Evolutionary conservation across 768 basidiomycete genomes (phyloP).

Genomic region (Collybia sordida): DNA sequence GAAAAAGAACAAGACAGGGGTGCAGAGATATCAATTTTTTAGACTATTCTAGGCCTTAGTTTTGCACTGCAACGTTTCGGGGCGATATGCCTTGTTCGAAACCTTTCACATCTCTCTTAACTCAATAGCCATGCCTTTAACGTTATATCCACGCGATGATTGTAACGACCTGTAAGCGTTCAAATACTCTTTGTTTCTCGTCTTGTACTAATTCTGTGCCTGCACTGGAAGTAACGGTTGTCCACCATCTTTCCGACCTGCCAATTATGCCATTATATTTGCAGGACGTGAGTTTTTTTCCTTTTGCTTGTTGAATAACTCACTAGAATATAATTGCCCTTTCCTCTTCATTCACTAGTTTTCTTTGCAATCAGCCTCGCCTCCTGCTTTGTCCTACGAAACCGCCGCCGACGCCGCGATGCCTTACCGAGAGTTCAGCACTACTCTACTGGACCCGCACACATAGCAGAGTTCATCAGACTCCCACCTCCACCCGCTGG

Average conservation of each 20-base stretch:
- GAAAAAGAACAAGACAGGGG: too few relatives aligned
- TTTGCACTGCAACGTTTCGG: too few relatives aligned
- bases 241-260: not conserved
- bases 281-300: slow-evolving; percentile 2
- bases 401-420: not conserved
- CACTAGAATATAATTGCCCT: not conserved
- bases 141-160: not conserved
- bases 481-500: not conserved
- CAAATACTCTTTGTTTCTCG: not conserved
- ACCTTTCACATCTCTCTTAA: too few relatives aligned
- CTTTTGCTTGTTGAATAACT: not conserved
- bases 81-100: not conserved
- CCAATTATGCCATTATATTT: slow-evolving; percentile 9
- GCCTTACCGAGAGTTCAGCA: too few relatives aligned
- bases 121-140: not conserved
- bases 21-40: too few relatives aligned
- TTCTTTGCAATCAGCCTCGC: not conserved
- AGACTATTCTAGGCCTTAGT: too few relatives aligned
- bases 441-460: not conserved
- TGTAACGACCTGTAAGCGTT: slow-evolving; percentile 7
- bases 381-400: slow-evolving; percentile 1
- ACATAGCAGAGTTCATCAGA: not conserved
- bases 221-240: slow-evolving; percentile 7
- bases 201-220: not conserved
- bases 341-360: not conserved